A percentile compares a stretch with the other conserved stretches of the same genome.
These are phyloP conservation scores for Mycogone perniciosa DNA, from an alignment of 2,329 filamentous ascomycete genomes.

Conservation along the genomic window DNA sequence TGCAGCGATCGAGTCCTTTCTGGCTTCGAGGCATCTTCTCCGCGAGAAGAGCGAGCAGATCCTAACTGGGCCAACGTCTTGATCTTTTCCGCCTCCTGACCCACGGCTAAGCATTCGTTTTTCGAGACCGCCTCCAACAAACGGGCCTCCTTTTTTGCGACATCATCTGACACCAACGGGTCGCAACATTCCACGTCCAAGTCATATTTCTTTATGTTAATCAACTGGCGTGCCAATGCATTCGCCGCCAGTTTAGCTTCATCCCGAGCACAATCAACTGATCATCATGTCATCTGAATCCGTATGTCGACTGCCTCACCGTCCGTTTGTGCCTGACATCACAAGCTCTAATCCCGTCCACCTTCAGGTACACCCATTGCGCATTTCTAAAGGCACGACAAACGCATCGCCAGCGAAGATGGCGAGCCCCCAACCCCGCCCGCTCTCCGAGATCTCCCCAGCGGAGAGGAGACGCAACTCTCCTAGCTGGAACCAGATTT, in stretches of 20 bases:
- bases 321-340: conserved; percentile 3
- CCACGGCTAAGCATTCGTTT: conserved; percentile 8
- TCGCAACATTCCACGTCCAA: conserved; percentile 26
- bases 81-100: conserved; percentile 6
- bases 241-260: conserved; percentile 20
- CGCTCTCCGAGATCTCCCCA: conserved; percentile 83
- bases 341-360: conserved; percentile 11
- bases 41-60: conserved; percentile 2
- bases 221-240: conserved; percentile 28
- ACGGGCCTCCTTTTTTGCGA: neutral
- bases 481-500: conserved; percentile 72
- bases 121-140: conserved; percentile 1
- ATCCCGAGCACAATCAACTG: conserved; percentile 17
- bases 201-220: conserved; percentile 16
- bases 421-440: conserved; percentile 56
- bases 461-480: conserved; percentile 86
- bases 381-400: conserved; percentile 65
- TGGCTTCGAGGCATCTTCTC: conserved; percentile 6
- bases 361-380: conserved; percentile 65
- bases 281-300: conserved; percentile 33
- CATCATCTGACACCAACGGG: conserved; percentile 10
- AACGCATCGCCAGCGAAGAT: conserved; percentile 57
- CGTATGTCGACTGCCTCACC: conserved; percentile 25
- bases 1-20: conserved; percentile 13
- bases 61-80: conserved; percentile 10